Evolutionary conservation across 306 rosid species (phyloP).

Genomic region (Biancaea sappan): DNA sequence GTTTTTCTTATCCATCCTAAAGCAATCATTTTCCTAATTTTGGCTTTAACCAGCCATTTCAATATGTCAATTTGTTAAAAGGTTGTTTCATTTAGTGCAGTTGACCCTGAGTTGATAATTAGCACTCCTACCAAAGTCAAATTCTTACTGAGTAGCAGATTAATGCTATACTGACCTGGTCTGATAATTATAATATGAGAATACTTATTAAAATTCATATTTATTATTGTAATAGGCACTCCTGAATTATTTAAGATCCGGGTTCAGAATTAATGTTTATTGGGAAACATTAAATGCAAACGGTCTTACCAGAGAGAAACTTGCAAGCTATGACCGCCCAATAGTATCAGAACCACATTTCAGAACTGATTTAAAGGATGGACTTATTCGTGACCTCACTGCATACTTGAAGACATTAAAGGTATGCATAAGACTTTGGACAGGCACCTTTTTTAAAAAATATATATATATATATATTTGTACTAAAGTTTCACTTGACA

Average conservation of each 20-base stretch:
- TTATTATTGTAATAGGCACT: slow-evolving; percentile 36
- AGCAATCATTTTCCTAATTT: background rate
- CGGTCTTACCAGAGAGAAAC: slow-evolving; percentile 42
- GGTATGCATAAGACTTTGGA: slow-evolving; percentile 16
- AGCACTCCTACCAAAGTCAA: background rate
- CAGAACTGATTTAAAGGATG: slow-evolving; percentile 35
- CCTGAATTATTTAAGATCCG: slow-evolving; percentile 29
- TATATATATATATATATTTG: background rate
- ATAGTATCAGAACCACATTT: slow-evolving; percentile 44
- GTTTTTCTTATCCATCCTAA: background rate
- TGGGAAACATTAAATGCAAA: slow-evolving; percentile 44
- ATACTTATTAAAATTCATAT: background rate
- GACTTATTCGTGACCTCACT: slow-evolving; percentile 39
- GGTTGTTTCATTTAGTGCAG: background rate
- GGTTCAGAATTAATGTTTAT: slow-evolving; percentile 39
- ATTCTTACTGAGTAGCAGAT: background rate
- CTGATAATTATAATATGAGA: background rate
- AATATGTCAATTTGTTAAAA: background rate
- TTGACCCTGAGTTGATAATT: background rate
- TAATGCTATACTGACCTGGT: background rate
- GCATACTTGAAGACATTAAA: slow-evolving; percentile 41
- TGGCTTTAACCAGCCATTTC: background rate
- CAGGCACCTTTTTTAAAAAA: background rate
- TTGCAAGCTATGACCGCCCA: slow-evolving; percentile 50
- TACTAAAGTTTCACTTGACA: background rate